Percentiles rank a stretch among this genome's conserved stretches.
Conservation (phyloP, 805 yeast species). For the Ogataea paraovalis region DNA sequence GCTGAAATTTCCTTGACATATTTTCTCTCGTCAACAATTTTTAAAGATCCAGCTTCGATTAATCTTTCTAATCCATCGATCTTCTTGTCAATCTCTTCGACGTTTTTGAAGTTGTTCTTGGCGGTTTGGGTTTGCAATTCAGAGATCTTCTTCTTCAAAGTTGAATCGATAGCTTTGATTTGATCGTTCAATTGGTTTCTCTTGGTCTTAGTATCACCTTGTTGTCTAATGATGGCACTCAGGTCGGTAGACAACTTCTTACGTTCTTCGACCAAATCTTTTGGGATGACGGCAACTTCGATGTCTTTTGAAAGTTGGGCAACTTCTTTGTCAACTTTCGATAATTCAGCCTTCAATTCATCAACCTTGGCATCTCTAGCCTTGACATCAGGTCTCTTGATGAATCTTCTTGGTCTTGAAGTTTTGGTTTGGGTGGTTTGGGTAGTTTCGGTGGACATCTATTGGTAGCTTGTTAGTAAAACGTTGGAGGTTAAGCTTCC, state of each 20-base stretch:
- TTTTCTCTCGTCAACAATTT: conserved; percentile 88
- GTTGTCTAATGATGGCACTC: conserved; percentile 40
- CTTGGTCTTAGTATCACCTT: conserved; percentile 31
- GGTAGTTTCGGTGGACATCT: conserved; percentile 17
- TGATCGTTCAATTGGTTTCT: conserved; percentile 47
- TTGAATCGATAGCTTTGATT: conserved; percentile 65
- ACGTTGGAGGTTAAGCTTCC: too few relatives aligned
- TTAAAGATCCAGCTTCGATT: conserved; percentile 73
- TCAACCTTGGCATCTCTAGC: conserved; percentile 57
- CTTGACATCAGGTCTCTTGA: conserved; percentile 72
- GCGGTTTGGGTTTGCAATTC: conserved; percentile 72
- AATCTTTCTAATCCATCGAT: conserved; percentile 62
- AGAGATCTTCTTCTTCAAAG: conserved; percentile 66
- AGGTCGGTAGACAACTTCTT: conserved; percentile 43
- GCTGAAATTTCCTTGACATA: conserved; percentile 79
- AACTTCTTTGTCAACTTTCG: conserved; percentile 54
- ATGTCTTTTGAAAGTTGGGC: conserved; percentile 51
- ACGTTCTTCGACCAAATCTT: conserved; percentile 48
- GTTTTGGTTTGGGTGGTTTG: conserved; percentile 20
- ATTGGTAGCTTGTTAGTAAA: background rate
- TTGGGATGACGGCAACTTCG: conserved; percentile 48
- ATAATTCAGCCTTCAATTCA: conserved; percentile 55
- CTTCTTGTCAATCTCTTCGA: conserved; percentile 66
- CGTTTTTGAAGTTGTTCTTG: conserved; percentile 63
- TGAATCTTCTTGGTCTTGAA: conserved; percentile 42